Evolutionary conservation across 306 rosid species (phyloP), one percentile per base, ranked within the genome.

Genomic region (Abrus pulchellus): DNA sequence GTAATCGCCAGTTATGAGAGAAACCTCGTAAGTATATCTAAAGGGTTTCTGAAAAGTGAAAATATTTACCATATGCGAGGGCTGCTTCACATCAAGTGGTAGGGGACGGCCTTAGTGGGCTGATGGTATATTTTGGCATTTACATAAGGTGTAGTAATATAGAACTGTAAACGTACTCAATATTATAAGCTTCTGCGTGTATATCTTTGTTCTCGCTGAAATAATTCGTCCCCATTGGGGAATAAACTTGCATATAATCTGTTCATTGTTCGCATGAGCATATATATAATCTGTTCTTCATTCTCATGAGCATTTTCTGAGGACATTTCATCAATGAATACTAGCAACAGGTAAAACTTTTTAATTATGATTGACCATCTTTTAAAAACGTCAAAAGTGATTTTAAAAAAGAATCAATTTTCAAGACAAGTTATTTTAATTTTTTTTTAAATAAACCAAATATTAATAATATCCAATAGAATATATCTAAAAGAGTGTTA

Each of bases 91-190:
- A 14, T 40, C 34, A 49, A 11, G 45, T 49, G 60, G 33, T 10
- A 20, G 61, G 9, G 41, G 14, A 34, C 53, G 59, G 60, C 34
- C 65, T 9, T 69, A 3, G 50, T 78, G 1, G 36, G 56, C 48
- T 43, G 49, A 63, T 61, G 38, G 68, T 72, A 77, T 75, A 77
- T 54, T 62, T 48, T 56, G 47, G 13, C 52, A 9, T 72, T 43
- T 38, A 48, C 44, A 6, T 41, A 47, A 68, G 32, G 75, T 36
- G 40, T 36, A 36, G 4, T 36, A 62, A 57, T 60, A 14, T 52
- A 45, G 13, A 27, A 78, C 53, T 59, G 36, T 43, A 38, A n/a
- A 40, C 47, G 13, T 9, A 38, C 32, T 66, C 56, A 12, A 28
- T 27, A 4, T n/a, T 2, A 29, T 6, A 55, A 71, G 53, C 73